Conservation (phyloP, 2,329 filamentous ascomycete species). For the Westerdykella ornata region DNA sequence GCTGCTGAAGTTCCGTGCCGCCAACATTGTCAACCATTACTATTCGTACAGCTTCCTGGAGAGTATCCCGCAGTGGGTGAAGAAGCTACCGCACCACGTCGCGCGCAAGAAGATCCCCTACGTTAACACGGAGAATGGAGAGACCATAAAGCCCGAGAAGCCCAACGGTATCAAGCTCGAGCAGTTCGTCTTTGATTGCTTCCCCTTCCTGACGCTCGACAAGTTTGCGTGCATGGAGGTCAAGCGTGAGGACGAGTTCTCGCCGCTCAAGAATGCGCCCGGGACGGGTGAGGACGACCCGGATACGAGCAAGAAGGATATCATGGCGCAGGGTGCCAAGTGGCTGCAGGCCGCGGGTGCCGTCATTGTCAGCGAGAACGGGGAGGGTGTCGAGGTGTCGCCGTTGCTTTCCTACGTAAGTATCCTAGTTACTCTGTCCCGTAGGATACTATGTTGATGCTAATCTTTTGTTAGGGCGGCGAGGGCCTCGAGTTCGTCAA, state of each 20-base stretch:
- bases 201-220: slow-evolving; percentile 75
- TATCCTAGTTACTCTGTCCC: slow-evolving; percentile 25
- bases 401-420: slow-evolving; percentile 93
- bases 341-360: slow-evolving; percentile 79
- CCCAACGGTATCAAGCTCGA: slow-evolving; percentile 98
- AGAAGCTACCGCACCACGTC: slow-evolving; percentile 88
- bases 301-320: slow-evolving; percentile 84
- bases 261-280: slow-evolving; percentile 83
- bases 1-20: slow-evolving; percentile 90
- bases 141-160: slow-evolving; percentile 81
- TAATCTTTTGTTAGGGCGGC: slow-evolving; percentile 44
- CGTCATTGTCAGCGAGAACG: slow-evolving; percentile 57
- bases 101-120: slow-evolving; percentile 97
- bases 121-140: slow-evolving; percentile 67
- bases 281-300: slow-evolving; percentile 85
- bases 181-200: slow-evolving; percentile 98
- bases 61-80: slow-evolving; percentile 76
- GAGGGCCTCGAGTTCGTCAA: slow-evolving; percentile 58
- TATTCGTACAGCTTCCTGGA: slow-evolving; percentile 93
- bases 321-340: slow-evolving; percentile 79
- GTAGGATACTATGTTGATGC: background rate
- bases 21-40: slow-evolving; percentile 99
- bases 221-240: slow-evolving; percentile 97
- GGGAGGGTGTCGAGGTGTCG: slow-evolving; percentile 75
- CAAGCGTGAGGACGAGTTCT: slow-evolving; percentile 95